Conservation (phyloP, 768 basidiomycete genomes). For the Psilocybe azurescens region DNA sequence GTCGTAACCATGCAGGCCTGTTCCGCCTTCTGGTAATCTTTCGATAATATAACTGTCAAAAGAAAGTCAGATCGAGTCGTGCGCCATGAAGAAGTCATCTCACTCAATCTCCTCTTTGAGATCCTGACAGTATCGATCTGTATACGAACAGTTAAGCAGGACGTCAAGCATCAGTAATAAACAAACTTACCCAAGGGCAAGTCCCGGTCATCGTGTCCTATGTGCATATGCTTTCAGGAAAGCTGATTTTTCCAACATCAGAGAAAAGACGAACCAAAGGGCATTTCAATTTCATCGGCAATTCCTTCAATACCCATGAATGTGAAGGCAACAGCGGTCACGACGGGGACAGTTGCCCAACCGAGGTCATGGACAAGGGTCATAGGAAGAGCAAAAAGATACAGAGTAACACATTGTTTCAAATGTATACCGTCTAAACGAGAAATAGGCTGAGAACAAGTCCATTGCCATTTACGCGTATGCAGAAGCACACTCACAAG, state of each 20-base stretch:
- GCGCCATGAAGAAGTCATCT: slow-evolving; percentile 30
- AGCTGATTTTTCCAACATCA: not conserved
- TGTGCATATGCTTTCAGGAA: not conserved
- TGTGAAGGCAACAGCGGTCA: slow-evolving; percentile 88
- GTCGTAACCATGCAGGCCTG: slow-evolving; percentile 74
- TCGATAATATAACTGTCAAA: slow-evolving; percentile 66
- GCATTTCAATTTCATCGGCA: slow-evolving; percentile 94
- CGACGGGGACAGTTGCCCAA: slow-evolving; percentile 85
- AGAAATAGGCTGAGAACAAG: not conserved
- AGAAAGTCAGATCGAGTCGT: slow-evolving; percentile 13
- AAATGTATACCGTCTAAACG: slow-evolving; percentile 81
- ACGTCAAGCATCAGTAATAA: not conserved
- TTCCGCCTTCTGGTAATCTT: slow-evolving; percentile 74
- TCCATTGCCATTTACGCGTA: not conserved
- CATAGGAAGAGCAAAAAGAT: slow-evolving; percentile 90
- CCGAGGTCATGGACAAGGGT: slow-evolving; percentile 83
- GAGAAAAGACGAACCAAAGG: slow-evolving; percentile 67
- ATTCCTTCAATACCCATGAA: slow-evolving; percentile 97
- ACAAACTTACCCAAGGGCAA: slow-evolving; percentile 73
- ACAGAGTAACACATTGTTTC: slow-evolving; percentile 94
- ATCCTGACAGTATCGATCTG: slow-evolving; percentile 86
- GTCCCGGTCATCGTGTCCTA: slow-evolving; percentile 68
- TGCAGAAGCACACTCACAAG: slow-evolving; percentile 52
- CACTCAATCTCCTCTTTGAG: slow-evolving; percentile 86
- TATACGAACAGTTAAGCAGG: not conserved